Percentiles rank a stretch among this genome's conserved stretches.
Conservation (phyloP, 1,284 basidiomycete genomes). For the Cutaneotrichosporon dermatis region DNA sequence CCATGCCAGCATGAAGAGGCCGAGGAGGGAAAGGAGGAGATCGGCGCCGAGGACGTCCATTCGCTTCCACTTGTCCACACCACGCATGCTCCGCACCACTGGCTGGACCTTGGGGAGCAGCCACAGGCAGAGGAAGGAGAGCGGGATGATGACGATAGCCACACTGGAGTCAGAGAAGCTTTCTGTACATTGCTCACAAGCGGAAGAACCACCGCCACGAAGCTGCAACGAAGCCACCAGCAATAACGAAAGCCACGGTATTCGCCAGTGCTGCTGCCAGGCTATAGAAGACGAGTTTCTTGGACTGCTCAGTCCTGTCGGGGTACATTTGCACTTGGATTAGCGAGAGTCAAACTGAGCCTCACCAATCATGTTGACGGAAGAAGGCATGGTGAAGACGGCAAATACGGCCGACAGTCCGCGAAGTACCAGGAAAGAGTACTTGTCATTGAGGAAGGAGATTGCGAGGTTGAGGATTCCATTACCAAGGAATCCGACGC, state of each 20-base stretch:
- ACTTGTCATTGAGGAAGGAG: conserved; percentile 43
- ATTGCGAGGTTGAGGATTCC: conserved; percentile 44
- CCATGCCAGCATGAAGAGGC: conserved; percentile 45
- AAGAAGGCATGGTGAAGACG: conserved; percentile 41
- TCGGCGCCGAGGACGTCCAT: conserved; percentile 45
- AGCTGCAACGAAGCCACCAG: conserved; percentile 42
- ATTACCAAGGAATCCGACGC: conserved; percentile 39
- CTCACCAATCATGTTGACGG: conserved; percentile 46
- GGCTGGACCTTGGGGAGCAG: conserved; percentile 40
- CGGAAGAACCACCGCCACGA: conserved; percentile 47
- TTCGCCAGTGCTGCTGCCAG: conserved; percentile 39
- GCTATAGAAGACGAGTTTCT: conserved; percentile 41
- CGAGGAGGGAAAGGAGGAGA: conserved; percentile 34
- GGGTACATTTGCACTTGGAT: conserved; percentile 46
- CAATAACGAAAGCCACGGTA: conserved; percentile 30
- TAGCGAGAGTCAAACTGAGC: neutral
- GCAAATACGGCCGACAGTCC: conserved; percentile 41
- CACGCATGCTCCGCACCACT: conserved; percentile 37
- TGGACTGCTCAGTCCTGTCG: conserved; percentile 35
- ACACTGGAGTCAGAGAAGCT: conserved; percentile 6
- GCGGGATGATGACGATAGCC: conserved; percentile 36
- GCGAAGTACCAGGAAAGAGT: conserved; percentile 45
- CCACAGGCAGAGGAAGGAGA: conserved; percentile 33
- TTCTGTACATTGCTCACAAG: conserved; percentile 25
- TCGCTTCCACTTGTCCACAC: conserved; percentile 41